Base-by-base conservation (phyloP, 371 early-diverging fungal genomes). In the Mortierella sp. region DNA sequence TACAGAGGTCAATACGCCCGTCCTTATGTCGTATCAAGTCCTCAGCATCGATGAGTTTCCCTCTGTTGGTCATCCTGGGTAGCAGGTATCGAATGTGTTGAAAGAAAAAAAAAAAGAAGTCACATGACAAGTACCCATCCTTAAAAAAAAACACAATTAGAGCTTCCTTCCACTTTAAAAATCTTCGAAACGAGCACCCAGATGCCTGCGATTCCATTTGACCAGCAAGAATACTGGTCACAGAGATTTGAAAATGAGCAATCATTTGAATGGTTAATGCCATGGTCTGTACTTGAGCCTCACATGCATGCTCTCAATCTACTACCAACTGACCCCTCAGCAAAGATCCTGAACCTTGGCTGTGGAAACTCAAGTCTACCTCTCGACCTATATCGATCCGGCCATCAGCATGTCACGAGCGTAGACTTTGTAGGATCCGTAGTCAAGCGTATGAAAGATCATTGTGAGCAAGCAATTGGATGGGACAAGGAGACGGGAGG, bases 331-430 rank as follows among this genome's bases (percentile, higher is more conserved):
- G 72, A 68, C 15, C 41, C 58, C n/a, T 38, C 68, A 2, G 63
- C 48, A 45, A 48, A 38, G 41, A 77, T 77, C 21, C 62, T 77
- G 28, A 77, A 77, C 66, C 65, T 77, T 5, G 77, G 77, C 21
- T 77, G 77, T 45, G 77, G 77, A 19, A 77, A 77, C 62, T 77
- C 77, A 36, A 67, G 67, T 13, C 28, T 77, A 41, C 77, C 77
- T 16, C 57, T 77, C 36, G 77, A 77, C 19, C 69, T 77, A 3
- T 72, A 77, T 57, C 69, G 19, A 4, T 28, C 69, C 19, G 77
- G 77, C 1, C 65, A 71, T n/a, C 72, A 52, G 3, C 43, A 69
- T 60, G 72, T 77, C 58, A 67, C 68, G 5, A 71, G 69, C 15
- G 64, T 77, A n/a, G 77, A 77, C 41, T 77, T 72, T 69, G 77